A percentile compares a stretch with the other conserved stretches of the same genome.
Conservation (phyloP, 2,329 filamentous ascomycete species). For the Sphaerulina vaccinii region DNA sequence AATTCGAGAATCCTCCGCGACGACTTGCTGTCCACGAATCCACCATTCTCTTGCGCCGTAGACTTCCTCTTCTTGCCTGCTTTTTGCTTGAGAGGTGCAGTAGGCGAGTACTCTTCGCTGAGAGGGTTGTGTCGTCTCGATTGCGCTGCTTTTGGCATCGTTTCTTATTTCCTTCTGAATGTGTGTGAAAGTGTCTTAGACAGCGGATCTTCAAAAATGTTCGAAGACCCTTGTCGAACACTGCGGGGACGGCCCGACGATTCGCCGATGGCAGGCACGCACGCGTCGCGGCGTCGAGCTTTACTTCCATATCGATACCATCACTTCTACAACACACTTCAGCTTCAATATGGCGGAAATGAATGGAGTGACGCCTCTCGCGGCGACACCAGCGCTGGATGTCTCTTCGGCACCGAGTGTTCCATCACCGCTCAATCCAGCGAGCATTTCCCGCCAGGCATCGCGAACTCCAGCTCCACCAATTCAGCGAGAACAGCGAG, state of each 20-base stretch:
- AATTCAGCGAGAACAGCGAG: slow-evolving; percentile 50
- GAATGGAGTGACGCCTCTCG: slow-evolving; percentile 14
- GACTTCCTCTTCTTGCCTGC: slow-evolving; percentile 62
- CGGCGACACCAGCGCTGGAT: slow-evolving; percentile 43
- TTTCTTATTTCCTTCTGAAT: neutral
- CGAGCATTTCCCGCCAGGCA: slow-evolving; percentile 37
- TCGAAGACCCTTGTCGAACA: slow-evolving; percentile 4
- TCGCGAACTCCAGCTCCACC: slow-evolving; percentile 40
- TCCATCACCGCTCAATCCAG: slow-evolving; percentile 72
- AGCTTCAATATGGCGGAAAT: slow-evolving; percentile 23
- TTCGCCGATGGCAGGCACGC: slow-evolving; percentile 6
- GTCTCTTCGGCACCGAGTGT: slow-evolving; percentile 67
- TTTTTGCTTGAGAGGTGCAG: slow-evolving; percentile 68
- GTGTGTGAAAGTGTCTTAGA: neutral
- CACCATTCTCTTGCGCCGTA: slow-evolving; percentile 54
- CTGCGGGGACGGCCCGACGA: slow-evolving; percentile 8
- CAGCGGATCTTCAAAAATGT: slow-evolving; percentile 3
- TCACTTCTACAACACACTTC: too few species aligned
- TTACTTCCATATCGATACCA: too few species aligned
- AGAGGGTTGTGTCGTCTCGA: slow-evolving; percentile 80
- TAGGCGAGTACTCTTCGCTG: slow-evolving; percentile 79
- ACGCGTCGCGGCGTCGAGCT: neutral
- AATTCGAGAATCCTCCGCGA: slow-evolving; percentile 87
- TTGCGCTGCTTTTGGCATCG: slow-evolving; percentile 72
- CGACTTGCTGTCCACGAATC: slow-evolving; percentile 82